Conservation (phyloP, 2,329 filamentous ascomycete species). For the Pseudonectria foliicola region DNA sequence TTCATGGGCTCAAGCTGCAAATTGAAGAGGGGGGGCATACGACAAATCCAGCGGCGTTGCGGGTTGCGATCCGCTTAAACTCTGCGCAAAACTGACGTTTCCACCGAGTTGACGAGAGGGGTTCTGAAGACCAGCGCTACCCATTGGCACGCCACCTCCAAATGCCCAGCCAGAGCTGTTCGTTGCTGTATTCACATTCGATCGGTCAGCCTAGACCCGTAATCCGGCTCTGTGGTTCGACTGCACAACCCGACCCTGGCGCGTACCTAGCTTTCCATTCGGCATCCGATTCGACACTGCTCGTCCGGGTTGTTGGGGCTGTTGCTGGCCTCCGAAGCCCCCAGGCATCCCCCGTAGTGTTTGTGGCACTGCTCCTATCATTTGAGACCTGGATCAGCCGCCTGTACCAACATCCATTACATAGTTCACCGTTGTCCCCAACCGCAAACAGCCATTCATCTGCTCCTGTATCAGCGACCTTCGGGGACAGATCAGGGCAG, state of each 20-base stretch:
- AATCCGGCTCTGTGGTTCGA: background rate
- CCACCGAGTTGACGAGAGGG: constrained; percentile 48
- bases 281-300: constrained; percentile 53
- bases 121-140: constrained; percentile 46
- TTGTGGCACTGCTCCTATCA: constrained; percentile 52
- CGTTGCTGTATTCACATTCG: constrained; percentile 31
- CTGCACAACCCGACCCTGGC: background rate
- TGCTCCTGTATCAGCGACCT: too few relatives aligned
- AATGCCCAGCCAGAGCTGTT: constrained; percentile 56
- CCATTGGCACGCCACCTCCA: constrained; percentile 55
- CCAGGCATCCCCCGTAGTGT: constrained; percentile 55
- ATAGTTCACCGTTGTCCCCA: constrained; percentile 6
- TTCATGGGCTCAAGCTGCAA: background rate
- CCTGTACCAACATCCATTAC: constrained; percentile 12
- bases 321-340: constrained; percentile 53
- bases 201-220: constrained; percentile 15
- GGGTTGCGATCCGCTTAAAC: constrained; percentile 55
- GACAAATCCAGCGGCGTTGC: constrained; percentile 56
- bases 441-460: background rate
- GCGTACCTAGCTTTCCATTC: constrained; percentile 56
- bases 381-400: constrained; percentile 22
- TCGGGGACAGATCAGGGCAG: too few relatives aligned
- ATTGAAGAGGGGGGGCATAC: constrained; percentile 39
- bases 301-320: constrained; percentile 46
- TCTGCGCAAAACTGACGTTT: constrained; percentile 61